These are phyloP conservation scores for Penicillium sp. DNA, from an alignment of 2,329 filamentous ascomycete species.

Conservation along the genomic window DNA sequence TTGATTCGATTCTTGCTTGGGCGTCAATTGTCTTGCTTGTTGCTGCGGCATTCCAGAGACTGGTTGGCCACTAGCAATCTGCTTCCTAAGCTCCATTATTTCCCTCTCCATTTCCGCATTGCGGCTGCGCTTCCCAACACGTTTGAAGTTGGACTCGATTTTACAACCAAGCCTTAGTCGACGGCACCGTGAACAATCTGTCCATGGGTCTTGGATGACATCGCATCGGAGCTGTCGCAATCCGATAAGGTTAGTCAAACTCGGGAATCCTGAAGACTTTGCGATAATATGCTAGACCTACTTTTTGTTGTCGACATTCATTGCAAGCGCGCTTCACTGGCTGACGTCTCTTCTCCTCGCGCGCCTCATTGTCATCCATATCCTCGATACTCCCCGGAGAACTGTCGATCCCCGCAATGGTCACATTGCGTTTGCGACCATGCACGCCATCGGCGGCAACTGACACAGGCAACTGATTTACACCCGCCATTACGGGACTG, in stretches of 20 bases:
- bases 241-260: constrained; percentile 8
- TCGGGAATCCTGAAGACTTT: not conserved
- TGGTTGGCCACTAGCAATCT: constrained; percentile 34
- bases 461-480: constrained; percentile 25
- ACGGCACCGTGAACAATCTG: constrained; percentile 53
- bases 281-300: constrained; percentile 22
- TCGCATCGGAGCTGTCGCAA: constrained; percentile 54
- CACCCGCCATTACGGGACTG: constrained; percentile 32
- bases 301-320: constrained; percentile 62
- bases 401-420: constrained; percentile 39
- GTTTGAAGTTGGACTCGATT: constrained; percentile 61
- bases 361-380: constrained; percentile 36
- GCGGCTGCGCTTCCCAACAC: constrained; percentile 57
- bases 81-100: constrained; percentile 44
- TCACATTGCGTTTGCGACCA: constrained; percentile 38
- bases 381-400: constrained; percentile 42
- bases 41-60: constrained; percentile 17
- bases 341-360: constrained; percentile 38
- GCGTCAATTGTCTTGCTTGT: constrained; percentile 24
- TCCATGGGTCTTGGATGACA: constrained; percentile 56
- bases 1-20: constrained; percentile 33
- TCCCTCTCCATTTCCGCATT: constrained; percentile 57
- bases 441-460: constrained; percentile 25
- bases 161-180: constrained; percentile 57
- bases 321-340: constrained; percentile 58